These are phyloP conservation scores for Jasminum sambac DNA, from an alignment of 257 asterid genomes.

Conservation along the genomic window DNA sequence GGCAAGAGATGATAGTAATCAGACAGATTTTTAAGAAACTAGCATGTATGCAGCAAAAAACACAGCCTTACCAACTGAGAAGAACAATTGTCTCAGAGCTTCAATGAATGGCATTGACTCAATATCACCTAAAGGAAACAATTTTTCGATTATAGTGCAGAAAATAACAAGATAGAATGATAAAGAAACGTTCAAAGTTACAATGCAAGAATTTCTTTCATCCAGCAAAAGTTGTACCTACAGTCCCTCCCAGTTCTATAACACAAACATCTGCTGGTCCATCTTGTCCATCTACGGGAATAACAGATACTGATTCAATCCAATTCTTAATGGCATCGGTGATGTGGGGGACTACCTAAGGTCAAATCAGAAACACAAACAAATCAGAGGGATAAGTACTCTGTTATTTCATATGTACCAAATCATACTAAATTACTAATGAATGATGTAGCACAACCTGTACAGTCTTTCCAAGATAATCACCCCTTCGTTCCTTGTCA, in stretches of 20 bases:
- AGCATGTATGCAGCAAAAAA: slow-evolving; percentile 3
- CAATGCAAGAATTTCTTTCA: neutral
- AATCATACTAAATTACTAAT: slow-evolving; percentile 4
- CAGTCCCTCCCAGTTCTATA: slow-evolving; percentile 98
- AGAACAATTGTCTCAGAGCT: slow-evolving; percentile 87
- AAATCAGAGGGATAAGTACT: slow-evolving; percentile 7
- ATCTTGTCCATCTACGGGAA: slow-evolving; percentile 89
- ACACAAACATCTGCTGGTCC: slow-evolving; percentile 99
- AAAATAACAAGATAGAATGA: neutral
- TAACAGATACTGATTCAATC: slow-evolving; percentile 78
- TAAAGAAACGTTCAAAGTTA: slow-evolving; percentile 1
- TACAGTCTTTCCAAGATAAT: slow-evolving; percentile 97
- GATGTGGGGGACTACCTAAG: slow-evolving; percentile 92
- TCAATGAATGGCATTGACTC: slow-evolving; percentile 99
- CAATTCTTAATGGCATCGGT: slow-evolving; percentile 93
- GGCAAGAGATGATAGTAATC: slow-evolving; percentile 15
- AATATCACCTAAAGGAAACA: slow-evolving; percentile 72
- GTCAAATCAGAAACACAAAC: slow-evolving; percentile 17
- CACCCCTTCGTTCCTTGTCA: slow-evolving; percentile 89
- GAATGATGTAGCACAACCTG: slow-evolving; percentile 57
- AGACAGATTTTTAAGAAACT: neutral
- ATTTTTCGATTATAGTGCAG: slow-evolving; percentile 11
- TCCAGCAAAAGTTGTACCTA: slow-evolving; percentile 52
- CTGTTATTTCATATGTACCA: slow-evolving; percentile 3
- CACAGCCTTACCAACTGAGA: slow-evolving; percentile 76